Percentiles rank a stretch among this genome's conserved stretches.
phyloP scores from a whole-genome alignment of 768 basidiomycete species.

The Trichaptum fuscoviolaceum region DNA sequence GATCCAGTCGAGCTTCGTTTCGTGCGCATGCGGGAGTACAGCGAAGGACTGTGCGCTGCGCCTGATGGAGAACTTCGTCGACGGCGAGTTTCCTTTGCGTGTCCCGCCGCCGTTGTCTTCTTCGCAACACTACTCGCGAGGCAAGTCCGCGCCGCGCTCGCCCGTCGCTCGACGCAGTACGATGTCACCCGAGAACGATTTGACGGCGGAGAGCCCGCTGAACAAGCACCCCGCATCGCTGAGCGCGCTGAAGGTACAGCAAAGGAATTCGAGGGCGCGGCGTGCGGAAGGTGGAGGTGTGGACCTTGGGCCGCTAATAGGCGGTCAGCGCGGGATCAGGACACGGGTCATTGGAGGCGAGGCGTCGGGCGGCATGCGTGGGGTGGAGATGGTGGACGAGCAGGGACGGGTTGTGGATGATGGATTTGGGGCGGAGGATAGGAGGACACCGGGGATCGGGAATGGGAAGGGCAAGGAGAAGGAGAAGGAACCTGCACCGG shows the following conservation, averaged over 20 bases:
- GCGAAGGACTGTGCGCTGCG: conserved; percentile 58
- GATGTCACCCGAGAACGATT: neutral
- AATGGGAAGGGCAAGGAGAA: conserved; percentile 16
- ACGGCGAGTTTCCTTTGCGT: conserved; percentile 25
- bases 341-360: conserved; percentile 38
- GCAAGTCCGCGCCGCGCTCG: neutral
- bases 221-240: conserved; percentile 20
- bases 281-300: conserved; percentile 12
- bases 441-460: conserved; percentile 25
- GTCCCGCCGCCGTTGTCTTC: conserved; percentile 1
- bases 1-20: conserved; percentile 64
- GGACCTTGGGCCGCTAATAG: conserved; percentile 63
- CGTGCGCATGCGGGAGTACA: conserved; percentile 65
- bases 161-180: neutral
- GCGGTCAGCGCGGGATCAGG: conserved; percentile 52
- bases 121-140: neutral
- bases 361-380: conserved; percentile 57
- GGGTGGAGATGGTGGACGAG: conserved; percentile 47
- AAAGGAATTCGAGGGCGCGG: neutral
- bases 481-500: neutral
- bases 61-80: conserved; percentile 63
- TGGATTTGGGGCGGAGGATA: conserved; percentile 7
- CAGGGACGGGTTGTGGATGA: neutral
- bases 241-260: conserved; percentile 13
- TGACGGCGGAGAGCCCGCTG: conserved; percentile 14